phyloP scores from a whole-genome alignment of 1,284 basidiomycete species.

The Pseudozyma flocculosa region DNA sequence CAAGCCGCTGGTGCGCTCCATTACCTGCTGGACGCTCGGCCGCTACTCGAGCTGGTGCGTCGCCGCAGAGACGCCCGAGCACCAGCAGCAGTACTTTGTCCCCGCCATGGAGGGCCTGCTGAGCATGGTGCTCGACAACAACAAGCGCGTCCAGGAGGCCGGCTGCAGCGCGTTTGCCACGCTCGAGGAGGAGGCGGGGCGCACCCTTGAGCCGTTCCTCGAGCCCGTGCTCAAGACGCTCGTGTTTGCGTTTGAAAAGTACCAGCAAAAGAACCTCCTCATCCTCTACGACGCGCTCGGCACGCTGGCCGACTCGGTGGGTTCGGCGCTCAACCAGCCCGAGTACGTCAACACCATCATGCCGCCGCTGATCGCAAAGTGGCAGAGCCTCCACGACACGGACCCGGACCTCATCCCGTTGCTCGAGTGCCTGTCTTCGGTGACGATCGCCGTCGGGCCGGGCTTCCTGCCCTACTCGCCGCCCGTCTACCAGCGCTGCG shows the following conservation, averaged over 20 bases:
- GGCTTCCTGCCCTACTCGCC: slow-evolving; percentile 85
- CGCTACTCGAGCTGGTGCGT: slow-evolving; percentile 94
- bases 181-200: slow-evolving; percentile 93
- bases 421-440: slow-evolving; percentile 86
- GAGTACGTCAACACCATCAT: slow-evolving; percentile 90
- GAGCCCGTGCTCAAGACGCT: slow-evolving; percentile 92
- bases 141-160: slow-evolving; percentile 98
- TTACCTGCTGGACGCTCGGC: slow-evolving; percentile 99
- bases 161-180: slow-evolving; percentile 98
- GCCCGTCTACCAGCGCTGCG: slow-evolving; percentile 90
- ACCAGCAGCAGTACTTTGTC: slow-evolving; percentile 85
- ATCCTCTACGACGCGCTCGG: slow-evolving; percentile 98
- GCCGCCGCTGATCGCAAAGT: slow-evolving; percentile 87
- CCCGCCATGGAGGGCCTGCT: slow-evolving; percentile 98
- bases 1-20: slow-evolving; percentile 96
- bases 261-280: slow-evolving; percentile 98
- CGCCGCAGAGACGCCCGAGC: slow-evolving; percentile 76
- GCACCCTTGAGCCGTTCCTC: slow-evolving; percentile 85
- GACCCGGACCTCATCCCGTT: slow-evolving; percentile 92
- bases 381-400: slow-evolving; percentile 83
- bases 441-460: slow-evolving; percentile 93
- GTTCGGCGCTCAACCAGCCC: slow-evolving; percentile 78
- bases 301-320: slow-evolving; percentile 94
- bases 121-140: slow-evolving; percentile 96
- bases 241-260: slow-evolving; percentile 94